Evolutionary conservation across 495 filamentous ascomycete species (phyloP).

Genomic region (Antarctomyces pellizariae): DNA sequence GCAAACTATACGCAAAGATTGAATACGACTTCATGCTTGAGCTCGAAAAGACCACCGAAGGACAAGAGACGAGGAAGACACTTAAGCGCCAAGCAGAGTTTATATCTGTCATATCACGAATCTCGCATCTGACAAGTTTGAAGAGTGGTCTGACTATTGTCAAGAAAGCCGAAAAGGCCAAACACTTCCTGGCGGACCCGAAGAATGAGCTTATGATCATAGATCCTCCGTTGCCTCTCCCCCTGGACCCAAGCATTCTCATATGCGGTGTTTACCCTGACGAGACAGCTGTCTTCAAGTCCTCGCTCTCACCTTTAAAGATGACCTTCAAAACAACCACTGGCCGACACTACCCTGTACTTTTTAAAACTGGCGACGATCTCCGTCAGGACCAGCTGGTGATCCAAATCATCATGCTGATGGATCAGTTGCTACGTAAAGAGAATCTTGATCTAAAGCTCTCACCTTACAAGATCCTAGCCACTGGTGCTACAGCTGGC

Average conservation of each 20-base stretch:
- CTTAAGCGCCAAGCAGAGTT: conserved; percentile 78
- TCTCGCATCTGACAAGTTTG: conserved; percentile 61
- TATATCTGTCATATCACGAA: conserved; percentile 63
- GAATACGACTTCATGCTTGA: conserved; percentile 91
- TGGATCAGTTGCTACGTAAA: conserved; percentile 89
- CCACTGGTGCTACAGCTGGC: conserved; percentile 70
- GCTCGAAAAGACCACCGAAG: conserved; percentile 34
- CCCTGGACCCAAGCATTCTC: conserved; percentile 62
- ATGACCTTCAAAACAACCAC: conserved; percentile 70
- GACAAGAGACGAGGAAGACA: conserved; percentile 45
- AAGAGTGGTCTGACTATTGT: conserved; percentile 62
- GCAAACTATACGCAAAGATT: conserved; percentile 68
- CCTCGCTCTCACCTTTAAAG: conserved; percentile 68
- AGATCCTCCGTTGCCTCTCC: conserved; percentile 71
- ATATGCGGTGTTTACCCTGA: conserved; percentile 63
- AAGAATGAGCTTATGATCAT: conserved; percentile 68
- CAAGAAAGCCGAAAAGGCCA: conserved; percentile 60
- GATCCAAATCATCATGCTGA: conserved; percentile 93
- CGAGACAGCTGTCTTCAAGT: conserved; percentile 85
- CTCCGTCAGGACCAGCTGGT: conserved; percentile 93
- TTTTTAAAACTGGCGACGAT: conserved; percentile 96
- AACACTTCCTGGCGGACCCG: conserved; percentile 61
- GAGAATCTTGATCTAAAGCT: conserved; percentile 94
- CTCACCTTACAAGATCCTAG: conserved; percentile 86
- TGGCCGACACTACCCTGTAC: conserved; percentile 60